Conservation (phyloP, 768 basidiomycete genomes). For the Coprinopsis strossmayeri region DNA sequence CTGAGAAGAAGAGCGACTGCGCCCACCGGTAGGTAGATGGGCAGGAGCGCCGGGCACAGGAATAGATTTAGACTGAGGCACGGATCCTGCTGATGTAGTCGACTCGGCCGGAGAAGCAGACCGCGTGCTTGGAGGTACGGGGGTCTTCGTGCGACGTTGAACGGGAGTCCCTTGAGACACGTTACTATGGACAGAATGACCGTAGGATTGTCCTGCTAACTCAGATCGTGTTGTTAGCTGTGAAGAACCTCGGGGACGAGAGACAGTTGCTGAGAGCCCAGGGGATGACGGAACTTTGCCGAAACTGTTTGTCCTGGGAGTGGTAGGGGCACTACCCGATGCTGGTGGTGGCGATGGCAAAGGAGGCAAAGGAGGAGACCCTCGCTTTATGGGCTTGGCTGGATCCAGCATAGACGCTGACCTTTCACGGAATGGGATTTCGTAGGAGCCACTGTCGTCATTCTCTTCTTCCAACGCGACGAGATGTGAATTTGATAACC, state of each 20-base stretch:
- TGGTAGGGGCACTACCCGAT: slow-evolving; percentile 21
- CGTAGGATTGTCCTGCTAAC: slow-evolving; percentile 19
- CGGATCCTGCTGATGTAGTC: slow-evolving; percentile 35
- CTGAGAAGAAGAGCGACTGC: slow-evolving; percentile 70
- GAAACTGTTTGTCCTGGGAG: slow-evolving; percentile 26
- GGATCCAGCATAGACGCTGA: slow-evolving; percentile 31
- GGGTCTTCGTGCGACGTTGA: slow-evolving; percentile 60
- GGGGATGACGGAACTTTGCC: slow-evolving; percentile 44
- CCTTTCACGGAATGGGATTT: slow-evolving; percentile 15
- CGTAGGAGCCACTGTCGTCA: slow-evolving; percentile 24
- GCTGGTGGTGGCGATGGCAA: slow-evolving; percentile 43
- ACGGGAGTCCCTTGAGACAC: slow-evolving; percentile 60
- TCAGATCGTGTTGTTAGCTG: slow-evolving; percentile 36
- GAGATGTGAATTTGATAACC: slow-evolving; percentile 10
- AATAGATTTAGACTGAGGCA: slow-evolving; percentile 26
- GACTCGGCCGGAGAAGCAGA: slow-evolving; percentile 50
- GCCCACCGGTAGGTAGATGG: slow-evolving; percentile 28
- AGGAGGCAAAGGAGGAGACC: slow-evolving; percentile 64
- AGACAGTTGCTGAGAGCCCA: slow-evolving; percentile 30
- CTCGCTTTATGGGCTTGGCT: slow-evolving; percentile 36
- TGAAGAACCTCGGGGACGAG: slow-evolving; percentile 56
- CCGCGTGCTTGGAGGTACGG: slow-evolving; percentile 51
- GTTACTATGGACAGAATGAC: slow-evolving; percentile 50
- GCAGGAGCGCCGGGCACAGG: slow-evolving; percentile 34
- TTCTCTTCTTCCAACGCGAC: slow-evolving; percentile 60